These are phyloP conservation scores for Synchytrium microbalum DNA, from an alignment of 371 early-diverging fungal species.

Conservation along the genomic window DNA sequence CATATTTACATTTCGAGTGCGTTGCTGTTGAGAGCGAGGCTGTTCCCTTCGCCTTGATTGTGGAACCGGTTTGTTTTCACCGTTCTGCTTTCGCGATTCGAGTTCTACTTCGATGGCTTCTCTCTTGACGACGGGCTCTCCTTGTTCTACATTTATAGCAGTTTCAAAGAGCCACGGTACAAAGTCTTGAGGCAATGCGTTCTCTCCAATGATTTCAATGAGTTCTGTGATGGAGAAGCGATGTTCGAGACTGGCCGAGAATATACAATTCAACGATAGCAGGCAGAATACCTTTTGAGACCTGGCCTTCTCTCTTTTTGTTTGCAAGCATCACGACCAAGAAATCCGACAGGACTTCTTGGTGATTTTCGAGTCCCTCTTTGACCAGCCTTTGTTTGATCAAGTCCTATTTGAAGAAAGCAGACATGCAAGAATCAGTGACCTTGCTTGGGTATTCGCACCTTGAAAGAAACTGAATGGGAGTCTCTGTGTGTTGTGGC, in stretches of 20 bases:
- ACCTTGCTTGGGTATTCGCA: no score
- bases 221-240: no score
- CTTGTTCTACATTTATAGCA: background rate
- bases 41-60: background rate
- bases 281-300: no score
- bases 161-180: background rate
- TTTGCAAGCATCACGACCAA: background rate
- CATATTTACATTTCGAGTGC: background rate
- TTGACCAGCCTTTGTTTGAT: background rate
- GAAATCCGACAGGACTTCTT: background rate
- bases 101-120: background rate
- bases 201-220: background rate
- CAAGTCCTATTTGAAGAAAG: background rate
- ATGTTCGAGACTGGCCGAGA: no score
- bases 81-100: background rate
- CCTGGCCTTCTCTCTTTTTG: background rate
- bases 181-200: background rate
- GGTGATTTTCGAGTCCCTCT: background rate
- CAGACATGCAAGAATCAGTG: no score
- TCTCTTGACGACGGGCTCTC: background rate
- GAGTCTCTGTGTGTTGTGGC: no score
- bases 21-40: background rate
- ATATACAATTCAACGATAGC: no score
- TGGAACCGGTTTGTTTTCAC: background rate
- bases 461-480: no score